Evolutionary conservation across 768 basidiomycete genomes (phyloP).

Genomic region (Tylopilus sp.): DNA sequence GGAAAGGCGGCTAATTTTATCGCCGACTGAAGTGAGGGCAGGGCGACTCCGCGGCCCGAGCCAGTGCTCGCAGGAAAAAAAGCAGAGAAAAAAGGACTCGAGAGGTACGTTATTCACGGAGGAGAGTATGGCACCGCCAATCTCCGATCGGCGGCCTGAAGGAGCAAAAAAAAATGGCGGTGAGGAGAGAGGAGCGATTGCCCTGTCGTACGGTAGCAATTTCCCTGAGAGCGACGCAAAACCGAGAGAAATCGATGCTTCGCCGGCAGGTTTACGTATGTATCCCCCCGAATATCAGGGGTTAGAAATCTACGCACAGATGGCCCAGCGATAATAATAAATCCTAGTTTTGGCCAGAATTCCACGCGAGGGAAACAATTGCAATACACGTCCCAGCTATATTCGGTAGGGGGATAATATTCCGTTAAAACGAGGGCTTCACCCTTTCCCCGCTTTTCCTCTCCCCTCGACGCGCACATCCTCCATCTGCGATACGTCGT

Average conservation of each 20-base stretch:
- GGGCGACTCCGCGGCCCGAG: constrained; percentile 26
- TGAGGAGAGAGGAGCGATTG: no score
- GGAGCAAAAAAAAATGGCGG: neutral
- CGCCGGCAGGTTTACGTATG: constrained; percentile 54
- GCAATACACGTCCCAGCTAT: constrained; percentile 59
- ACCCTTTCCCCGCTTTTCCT: constrained; percentile 63
- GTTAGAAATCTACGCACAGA: constrained; percentile 49
- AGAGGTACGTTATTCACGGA: constrained; percentile 1
- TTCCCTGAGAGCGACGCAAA: constrained; percentile 22
- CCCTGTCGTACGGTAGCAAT: constrained; percentile 19
- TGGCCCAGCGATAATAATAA: constrained; percentile 56
- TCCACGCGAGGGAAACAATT: constrained; percentile 68
- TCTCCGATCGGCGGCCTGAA: constrained; percentile 19
- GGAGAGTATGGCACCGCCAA: constrained; percentile 27
- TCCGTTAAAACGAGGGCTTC: constrained; percentile 72
- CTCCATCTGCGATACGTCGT: constrained; percentile 18
- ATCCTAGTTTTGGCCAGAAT: constrained; percentile 51
- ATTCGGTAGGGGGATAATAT: constrained; percentile 66
- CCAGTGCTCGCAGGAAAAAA: neutral
- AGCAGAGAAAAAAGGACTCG: neutral
- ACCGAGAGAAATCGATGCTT: constrained; percentile 35
- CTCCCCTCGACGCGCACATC: constrained; percentile 38
- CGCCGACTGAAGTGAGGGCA: constrained; percentile 30
- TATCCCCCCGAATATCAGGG: constrained; percentile 55
- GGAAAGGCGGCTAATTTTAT: constrained; percentile 27